Base-by-base conservation (phyloP, 768 basidiomycete genomes). In the Pilatotrama ljubarskyi region DNA sequence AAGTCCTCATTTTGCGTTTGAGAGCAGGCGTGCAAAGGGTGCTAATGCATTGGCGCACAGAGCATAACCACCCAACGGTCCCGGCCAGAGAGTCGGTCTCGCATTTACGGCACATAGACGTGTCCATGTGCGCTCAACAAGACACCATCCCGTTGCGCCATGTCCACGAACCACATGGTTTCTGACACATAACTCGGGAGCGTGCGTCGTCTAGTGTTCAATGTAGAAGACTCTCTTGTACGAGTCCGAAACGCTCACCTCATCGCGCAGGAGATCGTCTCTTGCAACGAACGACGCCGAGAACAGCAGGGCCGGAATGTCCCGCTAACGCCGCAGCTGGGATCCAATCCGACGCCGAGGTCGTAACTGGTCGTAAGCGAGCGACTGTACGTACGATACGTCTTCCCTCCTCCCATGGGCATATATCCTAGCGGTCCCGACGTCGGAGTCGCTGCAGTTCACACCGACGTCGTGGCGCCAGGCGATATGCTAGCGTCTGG, bases 41-140 rank as follows among this genome's bases (percentile, higher is more conserved):
- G 29, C 5, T 14, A 10, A 38, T 36, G 10, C 29, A 22, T 14
- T 15, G 5, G 20, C 50, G n/a, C 24, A 24, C 35, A n/a, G 32
- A 24, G 50, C 20, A 15, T 32, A 8, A 22, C 36, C 20, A 22
- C 36, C 8, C 36, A 8, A n/a, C n/a, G n/a, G n/a, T 36, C 29
- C 29, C 25, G 2, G 32, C 17, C 29, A 4, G 29, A 32, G 29
- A 32, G 10, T 41, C 17, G 13, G 40, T 17, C 40, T 17, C 44
- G 46, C 46, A 37, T 38, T 60, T 48, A 60, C 52, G 51, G 52
- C 51, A 60, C 43, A 36, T 35, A 40, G 44, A 48, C 51, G 47
- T 46, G 46, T 13, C 35, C n/a, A 9, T 22, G 36, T 17, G 49
- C 49, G 36, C 22, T 47, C 55, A 56, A 49, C 41, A 8, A 20